Conservation (phyloP, 805 yeast species). For the Starmera caribaea region DNA sequence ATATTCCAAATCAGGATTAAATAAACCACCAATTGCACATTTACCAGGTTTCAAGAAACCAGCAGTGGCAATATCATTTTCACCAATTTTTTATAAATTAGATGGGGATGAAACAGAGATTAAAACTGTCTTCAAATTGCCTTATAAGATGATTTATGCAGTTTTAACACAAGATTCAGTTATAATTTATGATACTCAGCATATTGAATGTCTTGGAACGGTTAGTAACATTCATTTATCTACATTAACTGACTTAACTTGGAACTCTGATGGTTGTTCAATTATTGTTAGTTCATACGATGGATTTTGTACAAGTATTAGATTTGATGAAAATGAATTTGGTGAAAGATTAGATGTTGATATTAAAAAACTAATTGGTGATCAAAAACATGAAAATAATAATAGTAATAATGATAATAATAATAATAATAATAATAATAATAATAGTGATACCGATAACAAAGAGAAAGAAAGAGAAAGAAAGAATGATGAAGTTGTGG, state of each 20-base stretch:
- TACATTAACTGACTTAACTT: constrained; percentile 75
- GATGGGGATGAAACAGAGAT: constrained; percentile 3
- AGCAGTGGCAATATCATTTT: constrained; percentile 73
- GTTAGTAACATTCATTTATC: constrained; percentile 81
- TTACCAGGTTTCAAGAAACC: constrained; percentile 77
- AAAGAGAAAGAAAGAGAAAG: neutral
- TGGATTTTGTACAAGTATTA: constrained; percentile 75
- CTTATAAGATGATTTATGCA: constrained; percentile 81
- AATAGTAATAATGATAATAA: too few relatives aligned
- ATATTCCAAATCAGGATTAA: constrained; percentile 61
- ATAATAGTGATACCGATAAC: too few relatives aligned
- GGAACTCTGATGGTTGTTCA: constrained; percentile 71
- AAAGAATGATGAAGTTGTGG: too few relatives aligned
- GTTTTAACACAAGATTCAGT: constrained; percentile 89
- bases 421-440: too few relatives aligned
- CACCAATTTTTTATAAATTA: constrained; percentile 50
- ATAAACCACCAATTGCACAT: constrained; percentile 64
- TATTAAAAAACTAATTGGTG: constrained; percentile 5
- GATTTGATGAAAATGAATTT: constrained; percentile 41
- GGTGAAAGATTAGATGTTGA: constrained; percentile 37
- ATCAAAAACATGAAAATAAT: too few relatives aligned
- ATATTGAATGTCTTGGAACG: constrained; percentile 55
- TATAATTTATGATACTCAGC: constrained; percentile 71
- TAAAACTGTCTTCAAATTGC: constrained; percentile 38
- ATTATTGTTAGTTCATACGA: constrained; percentile 79